Evolutionary conservation across 805 yeast genomes (phyloP).

Genomic region (Hanseniaspora valbyensis): DNA sequence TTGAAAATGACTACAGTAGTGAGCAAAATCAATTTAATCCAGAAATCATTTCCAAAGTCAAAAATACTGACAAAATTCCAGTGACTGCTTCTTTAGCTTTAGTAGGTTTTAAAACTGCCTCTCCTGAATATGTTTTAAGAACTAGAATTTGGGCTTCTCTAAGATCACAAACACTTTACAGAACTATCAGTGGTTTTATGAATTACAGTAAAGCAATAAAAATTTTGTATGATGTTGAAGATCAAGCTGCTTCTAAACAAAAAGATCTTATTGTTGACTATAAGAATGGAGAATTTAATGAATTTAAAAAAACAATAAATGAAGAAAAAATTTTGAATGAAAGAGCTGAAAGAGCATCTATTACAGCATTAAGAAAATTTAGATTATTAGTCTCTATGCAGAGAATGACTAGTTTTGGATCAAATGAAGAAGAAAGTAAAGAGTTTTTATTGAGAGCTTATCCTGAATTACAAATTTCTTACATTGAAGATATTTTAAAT

Average conservation of each 20-base stretch:
- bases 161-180: slow-evolving; percentile 59
- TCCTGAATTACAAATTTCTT: slow-evolving; percentile 57
- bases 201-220: slow-evolving; percentile 60
- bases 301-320: slow-evolving; percentile 3
- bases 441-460: slow-evolving; percentile 52
- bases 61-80: slow-evolving; percentile 59
- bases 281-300: too few relatives aligned
- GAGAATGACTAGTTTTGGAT: slow-evolving; percentile 41
- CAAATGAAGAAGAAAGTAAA: slow-evolving; percentile 48
- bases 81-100: slow-evolving; percentile 86
- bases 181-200: slow-evolving; percentile 66
- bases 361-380: slow-evolving; percentile 42
- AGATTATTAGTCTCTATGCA: slow-evolving; percentile 59
- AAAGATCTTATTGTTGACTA: too few relatives aligned
- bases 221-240: slow-evolving; percentile 50
- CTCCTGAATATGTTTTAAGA: slow-evolving; percentile 47
- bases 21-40: neutral
- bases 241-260: slow-evolving; percentile 32
- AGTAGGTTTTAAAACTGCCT: slow-evolving; percentile 52
- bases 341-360: slow-evolving; percentile 33
- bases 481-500: slow-evolving; percentile 42
- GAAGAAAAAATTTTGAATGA: slow-evolving; percentile 18
- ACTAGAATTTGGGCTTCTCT: slow-evolving; percentile 71
- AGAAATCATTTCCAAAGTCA: slow-evolving; percentile 29
- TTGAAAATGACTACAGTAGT: neutral